phyloP scores from a whole-genome alignment of 2,329 filamentous ascomycete genomes.

The Colletotrichum cordylinicola region DNA sequence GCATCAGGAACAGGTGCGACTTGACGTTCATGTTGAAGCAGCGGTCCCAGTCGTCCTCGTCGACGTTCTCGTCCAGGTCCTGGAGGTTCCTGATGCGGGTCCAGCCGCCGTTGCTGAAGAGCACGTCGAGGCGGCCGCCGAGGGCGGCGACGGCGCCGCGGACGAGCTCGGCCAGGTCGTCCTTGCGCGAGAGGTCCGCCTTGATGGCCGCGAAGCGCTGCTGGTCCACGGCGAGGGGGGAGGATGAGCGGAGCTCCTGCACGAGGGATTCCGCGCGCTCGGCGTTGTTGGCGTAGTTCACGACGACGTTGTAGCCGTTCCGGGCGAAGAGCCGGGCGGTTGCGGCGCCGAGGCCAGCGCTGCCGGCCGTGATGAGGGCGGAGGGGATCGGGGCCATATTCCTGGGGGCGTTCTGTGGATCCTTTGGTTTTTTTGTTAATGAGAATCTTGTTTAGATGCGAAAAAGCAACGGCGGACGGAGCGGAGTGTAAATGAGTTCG shows the following conservation, averaged over 20 bases:
- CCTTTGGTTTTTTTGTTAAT: not conserved
- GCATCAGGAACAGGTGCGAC: slow-evolving; percentile 51
- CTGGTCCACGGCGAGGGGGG: slow-evolving; percentile 28
- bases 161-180: slow-evolving; percentile 65
- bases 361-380: slow-evolving; percentile 41
- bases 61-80: slow-evolving; percentile 53
- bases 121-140: slow-evolving; percentile 69
- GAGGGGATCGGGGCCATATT: slow-evolving; percentile 1
- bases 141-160: slow-evolving; percentile 63
- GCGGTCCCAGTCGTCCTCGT: slow-evolving; percentile 52
- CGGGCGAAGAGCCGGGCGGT: slow-evolving; percentile 66
- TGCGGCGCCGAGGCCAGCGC: slow-evolving; percentile 66
- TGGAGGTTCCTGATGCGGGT: slow-evolving; percentile 49
- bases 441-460: not conserved
- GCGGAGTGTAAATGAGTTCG: not conserved
- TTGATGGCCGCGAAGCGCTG: slow-evolving; percentile 58
- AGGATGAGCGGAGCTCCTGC: slow-evolving; percentile 48
- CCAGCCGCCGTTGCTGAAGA: slow-evolving; percentile 77
- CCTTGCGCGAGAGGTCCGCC: slow-evolving; percentile 68
- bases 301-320: slow-evolving; percentile 67
- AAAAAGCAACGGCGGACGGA: not conserved
- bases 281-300: slow-evolving; percentile 68
- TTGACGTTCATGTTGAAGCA: slow-evolving; percentile 59
- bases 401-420: not conserved
- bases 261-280: slow-evolving; percentile 61